Evolutionary conservation across 768 basidiomycete genomes (phyloP).

Genomic region (Podaxis sp.): DNA sequence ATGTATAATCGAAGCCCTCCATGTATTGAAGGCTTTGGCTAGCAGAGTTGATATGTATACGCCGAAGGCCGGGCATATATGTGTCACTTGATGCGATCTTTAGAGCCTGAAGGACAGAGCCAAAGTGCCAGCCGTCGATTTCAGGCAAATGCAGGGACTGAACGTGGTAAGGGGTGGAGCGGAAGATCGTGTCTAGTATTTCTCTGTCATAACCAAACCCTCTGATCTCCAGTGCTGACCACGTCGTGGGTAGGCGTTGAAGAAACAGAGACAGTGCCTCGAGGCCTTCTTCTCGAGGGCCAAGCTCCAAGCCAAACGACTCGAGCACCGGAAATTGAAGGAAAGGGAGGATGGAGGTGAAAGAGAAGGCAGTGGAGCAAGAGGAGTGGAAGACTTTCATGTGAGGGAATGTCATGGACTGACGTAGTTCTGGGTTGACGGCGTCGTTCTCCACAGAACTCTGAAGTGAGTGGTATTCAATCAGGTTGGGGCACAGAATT

Average conservation of each 20-base stretch:
- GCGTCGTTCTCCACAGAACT: background rate
- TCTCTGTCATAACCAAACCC: background rate
- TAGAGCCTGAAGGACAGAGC: background rate
- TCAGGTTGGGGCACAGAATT: background rate
- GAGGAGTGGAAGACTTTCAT: background rate
- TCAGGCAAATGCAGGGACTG: background rate
- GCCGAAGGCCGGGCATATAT: background rate
- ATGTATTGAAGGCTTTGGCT: background rate
- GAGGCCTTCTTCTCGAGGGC: background rate
- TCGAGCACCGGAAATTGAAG: background rate
- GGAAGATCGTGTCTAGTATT: background rate
- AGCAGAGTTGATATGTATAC: background rate
- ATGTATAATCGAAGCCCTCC: background rate
- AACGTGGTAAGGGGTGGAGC: background rate
- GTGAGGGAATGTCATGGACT: background rate
- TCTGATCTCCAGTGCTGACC: background rate
- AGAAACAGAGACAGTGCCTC: background rate
- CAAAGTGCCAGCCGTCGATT: background rate
- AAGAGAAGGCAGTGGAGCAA: background rate
- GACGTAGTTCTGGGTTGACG: too few species aligned
- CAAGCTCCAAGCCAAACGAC: background rate
- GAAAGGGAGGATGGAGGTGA: background rate
- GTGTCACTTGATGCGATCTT: background rate
- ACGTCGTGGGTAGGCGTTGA: background rate
- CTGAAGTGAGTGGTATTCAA: background rate